Percentiles rank a stretch among this genome's conserved stretches.
Conservation (phyloP, 169 alveolate species). For the Plasmodium reichenowi region DNA sequence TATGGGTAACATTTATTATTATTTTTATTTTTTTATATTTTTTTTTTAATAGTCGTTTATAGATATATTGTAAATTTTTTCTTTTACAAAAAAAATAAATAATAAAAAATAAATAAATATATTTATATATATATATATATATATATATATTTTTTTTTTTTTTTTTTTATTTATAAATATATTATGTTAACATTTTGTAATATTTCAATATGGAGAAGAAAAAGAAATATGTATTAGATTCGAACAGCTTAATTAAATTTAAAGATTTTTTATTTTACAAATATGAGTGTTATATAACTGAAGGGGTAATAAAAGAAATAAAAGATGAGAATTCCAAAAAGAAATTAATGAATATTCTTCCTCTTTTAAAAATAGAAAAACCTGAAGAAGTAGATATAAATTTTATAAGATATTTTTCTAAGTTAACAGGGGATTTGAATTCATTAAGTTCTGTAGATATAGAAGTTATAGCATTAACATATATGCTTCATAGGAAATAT, state of each 20-base stretch:
- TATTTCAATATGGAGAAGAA: conserved; percentile 9
- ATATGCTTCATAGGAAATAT: conserved; percentile 82
- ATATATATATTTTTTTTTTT: too few species aligned
- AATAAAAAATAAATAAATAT: background rate
- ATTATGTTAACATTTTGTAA: too few species aligned
- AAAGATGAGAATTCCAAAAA: conserved; percentile 62
- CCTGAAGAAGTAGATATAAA: conserved; percentile 85
- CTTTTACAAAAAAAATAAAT: background rate
- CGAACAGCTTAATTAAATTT: conserved; percentile 65
- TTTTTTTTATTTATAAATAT: too few species aligned
- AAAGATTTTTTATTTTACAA: conserved; percentile 38
- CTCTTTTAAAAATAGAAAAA: conserved; percentile 76
- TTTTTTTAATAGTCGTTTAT: too few species aligned
- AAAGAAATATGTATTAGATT: conserved; percentile 61
- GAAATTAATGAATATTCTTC: conserved; percentile 42
- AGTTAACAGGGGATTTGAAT: conserved; percentile 91
- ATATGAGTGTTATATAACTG: conserved; percentile 68
- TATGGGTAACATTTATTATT: too few species aligned
- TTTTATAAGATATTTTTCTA: conserved; percentile 88
- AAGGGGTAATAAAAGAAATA: conserved; percentile 77
- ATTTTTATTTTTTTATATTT: too few species aligned
- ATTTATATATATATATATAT: background rate
- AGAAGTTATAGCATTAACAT: conserved; percentile 90
- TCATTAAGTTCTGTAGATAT: conserved; percentile 89
- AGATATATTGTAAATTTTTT: background rate